Percentiles rank a stretch among this genome's conserved stretches.
phyloP scores from a whole-genome alignment of 306 rosid genomes.

The Sesbania bispinosa region DNA sequence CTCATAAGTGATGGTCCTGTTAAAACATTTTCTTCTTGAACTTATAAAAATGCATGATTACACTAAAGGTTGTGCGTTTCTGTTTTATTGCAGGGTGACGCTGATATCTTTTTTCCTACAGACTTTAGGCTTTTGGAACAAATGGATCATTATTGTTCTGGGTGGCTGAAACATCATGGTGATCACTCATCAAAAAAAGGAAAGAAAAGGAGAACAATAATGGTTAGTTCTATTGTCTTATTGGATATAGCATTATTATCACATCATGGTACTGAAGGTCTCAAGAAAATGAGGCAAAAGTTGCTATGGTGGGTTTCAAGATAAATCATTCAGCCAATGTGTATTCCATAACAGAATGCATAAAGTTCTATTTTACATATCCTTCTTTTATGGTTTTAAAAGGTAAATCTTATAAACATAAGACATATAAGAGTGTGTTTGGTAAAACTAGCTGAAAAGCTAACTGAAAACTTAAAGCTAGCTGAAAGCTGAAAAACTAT shows the following conservation, averaged over 20 bases:
- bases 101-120: conserved; percentile 92
- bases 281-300: background rate
- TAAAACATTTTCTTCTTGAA: background rate
- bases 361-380: background rate
- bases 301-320: background rate
- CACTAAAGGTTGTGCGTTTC: conserved; percentile 15
- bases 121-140: conserved; percentile 85
- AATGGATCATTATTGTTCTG: conserved; percentile 89
- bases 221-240: conserved; percentile 43
- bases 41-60: background rate
- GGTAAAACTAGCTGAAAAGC: no score
- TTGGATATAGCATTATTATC: background rate
- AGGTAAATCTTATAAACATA: background rate
- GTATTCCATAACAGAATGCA: background rate
- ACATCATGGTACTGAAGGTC: background rate
- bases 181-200: conserved; percentile 60
- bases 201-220: conserved; percentile 84
- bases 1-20: background rate
- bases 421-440: background rate
- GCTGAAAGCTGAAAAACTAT: no score
- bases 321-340: background rate
- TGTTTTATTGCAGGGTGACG: conserved; percentile 73
- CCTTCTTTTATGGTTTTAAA: background rate
- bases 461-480: no score
- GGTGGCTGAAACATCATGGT: conserved; percentile 55